These are phyloP conservation scores for Penicillium glabrum DNA, from an alignment of 2,329 filamentous ascomycete genomes.

Conservation along the genomic window DNA sequence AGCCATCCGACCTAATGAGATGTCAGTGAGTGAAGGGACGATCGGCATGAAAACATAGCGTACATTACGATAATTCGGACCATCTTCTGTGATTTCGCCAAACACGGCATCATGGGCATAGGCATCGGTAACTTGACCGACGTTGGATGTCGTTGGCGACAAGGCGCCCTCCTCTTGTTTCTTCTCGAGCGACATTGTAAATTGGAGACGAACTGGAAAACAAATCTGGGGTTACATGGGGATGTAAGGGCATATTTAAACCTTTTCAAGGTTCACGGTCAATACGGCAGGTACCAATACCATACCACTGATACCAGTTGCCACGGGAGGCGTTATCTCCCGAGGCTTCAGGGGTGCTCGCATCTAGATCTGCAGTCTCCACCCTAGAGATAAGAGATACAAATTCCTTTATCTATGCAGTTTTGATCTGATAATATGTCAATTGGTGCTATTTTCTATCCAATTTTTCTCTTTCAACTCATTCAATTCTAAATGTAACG, in stretches of 20 bases:
- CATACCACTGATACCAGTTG: not conserved
- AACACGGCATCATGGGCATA: slow-evolving; percentile 16
- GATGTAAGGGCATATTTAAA: not conserved
- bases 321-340: not conserved
- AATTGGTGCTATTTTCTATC: not conserved
- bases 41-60: not conserved
- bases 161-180: slow-evolving; percentile 3
- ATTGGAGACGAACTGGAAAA: not conserved
- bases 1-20: slow-evolving; percentile 42
- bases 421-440: not conserved
- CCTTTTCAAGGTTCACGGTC: not conserved
- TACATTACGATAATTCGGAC: slow-evolving; percentile 21
- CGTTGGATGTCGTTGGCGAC: not conserved
- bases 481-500: not conserved
- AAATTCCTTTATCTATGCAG: not conserved
- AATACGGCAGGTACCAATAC: not conserved
- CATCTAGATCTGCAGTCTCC: not conserved
- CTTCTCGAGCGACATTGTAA: slow-evolving; percentile 4
- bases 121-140: slow-evolving; percentile 1
- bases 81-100: slow-evolving; percentile 17
- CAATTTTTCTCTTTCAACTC: not conserved
- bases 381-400: not conserved
- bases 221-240: not conserved
- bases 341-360: not conserved
- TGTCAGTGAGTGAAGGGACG: not conserved